Base-by-base conservation (phyloP, 2,329 filamentous ascomycete species). In the Cladophialophora exuberans region DNA sequence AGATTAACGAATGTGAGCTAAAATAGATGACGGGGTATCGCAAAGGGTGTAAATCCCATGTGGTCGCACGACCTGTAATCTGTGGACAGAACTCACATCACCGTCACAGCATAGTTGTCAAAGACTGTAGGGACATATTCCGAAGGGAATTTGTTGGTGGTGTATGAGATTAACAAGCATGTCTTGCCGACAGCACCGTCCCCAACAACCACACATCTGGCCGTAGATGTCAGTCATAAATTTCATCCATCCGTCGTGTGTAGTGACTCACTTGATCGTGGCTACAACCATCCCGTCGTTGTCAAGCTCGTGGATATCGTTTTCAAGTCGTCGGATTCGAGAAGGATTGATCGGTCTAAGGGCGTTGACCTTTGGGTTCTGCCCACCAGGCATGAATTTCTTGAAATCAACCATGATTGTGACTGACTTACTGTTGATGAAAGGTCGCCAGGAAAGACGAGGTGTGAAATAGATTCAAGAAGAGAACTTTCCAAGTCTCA, bases 111-210 rank as follows among this genome's bases (percentile, higher is more conserved):
- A 83, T 99, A 99, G 79, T 99, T 99, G 76, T 99, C 94, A 76
- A 99, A 99, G 62, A 99, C 94, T 25, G 94, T 99, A 48, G 94
- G 94, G 56, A 99, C 94, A 75, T 99, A 99, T 92, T 99, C 94
- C 69, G 92, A 97, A 30, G 94, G 94, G 75, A 99, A 99, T 70
- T 97, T 97, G 83, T 99, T 99, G 63, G 94, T 99, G 63, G 94
- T 99, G 78, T 99, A 99, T 73, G 90, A 96, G 79, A 99, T 99
- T 72, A 99, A 85, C 63, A 99, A 85, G 78, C 94, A 99, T 65
- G 94, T 99, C 83, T 99, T 99, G 75, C 94, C 94, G 66, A 99
- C 94, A 64, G 94, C 94, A 92, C 94, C 94, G 76, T 99, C 94
- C 73, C 94, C 94, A 69, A 99, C 94, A 67, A 99, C 94, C 70